Evolutionary conservation across 371 early-diverging fungal genomes (phyloP).

Genomic region (Choanephora cucurbitarum): DNA sequence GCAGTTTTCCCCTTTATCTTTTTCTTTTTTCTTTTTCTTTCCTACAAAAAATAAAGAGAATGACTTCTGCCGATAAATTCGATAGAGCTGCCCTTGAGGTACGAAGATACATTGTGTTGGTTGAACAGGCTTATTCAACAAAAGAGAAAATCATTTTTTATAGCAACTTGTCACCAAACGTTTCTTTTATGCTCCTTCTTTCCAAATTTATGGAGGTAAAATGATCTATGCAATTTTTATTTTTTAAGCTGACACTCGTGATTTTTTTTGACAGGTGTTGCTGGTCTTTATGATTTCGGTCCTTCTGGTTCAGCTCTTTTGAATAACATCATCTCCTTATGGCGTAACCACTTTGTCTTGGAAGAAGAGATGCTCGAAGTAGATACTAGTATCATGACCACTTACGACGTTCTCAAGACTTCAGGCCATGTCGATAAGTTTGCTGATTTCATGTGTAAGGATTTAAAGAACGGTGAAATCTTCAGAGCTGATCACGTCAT

Average conservation of each 20-base stretch:
- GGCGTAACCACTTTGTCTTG: constrained; percentile 97
- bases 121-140: too few species aligned
- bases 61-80: constrained; percentile 43
- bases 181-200: constrained; percentile 97
- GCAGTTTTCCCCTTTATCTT: background rate
- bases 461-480: constrained; percentile 92
- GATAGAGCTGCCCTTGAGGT: constrained; percentile 65
- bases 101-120: background rate
- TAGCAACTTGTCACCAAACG: constrained; percentile 81
- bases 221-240: background rate
- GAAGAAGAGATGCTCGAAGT: constrained; percentile 99
- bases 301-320: constrained; percentile 96
- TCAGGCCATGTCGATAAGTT: constrained; percentile 99
- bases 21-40: background rate
- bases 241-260: background rate
- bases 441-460: constrained; percentile 98
- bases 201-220: constrained; percentile 92
- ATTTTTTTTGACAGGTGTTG: constrained; percentile 68
- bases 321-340: constrained; percentile 91
- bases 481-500: constrained; percentile 99
- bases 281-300: constrained; percentile 99
- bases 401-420: constrained; percentile 97
- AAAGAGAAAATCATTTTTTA: background rate
- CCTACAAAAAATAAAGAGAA: background rate
- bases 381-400: constrained; percentile 98